Conservation (phyloP, 306 rosid species). For the Psophocarpus tetragonolobus region DNA sequence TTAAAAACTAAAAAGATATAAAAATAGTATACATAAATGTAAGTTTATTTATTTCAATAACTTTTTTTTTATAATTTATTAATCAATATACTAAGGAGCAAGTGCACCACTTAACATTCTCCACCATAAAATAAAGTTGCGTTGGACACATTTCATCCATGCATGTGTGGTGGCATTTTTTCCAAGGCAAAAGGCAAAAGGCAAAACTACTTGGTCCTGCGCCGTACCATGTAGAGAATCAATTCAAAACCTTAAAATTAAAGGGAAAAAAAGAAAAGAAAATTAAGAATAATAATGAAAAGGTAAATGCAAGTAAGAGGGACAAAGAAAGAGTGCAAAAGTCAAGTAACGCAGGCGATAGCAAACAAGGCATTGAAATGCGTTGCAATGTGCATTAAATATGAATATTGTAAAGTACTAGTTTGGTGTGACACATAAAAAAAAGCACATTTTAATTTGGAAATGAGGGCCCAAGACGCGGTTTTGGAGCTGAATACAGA, state of each 20-base stretch:
- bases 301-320: background rate
- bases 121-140: slow-evolving; percentile 6
- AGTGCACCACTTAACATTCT: too few relatives aligned
- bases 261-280: background rate
- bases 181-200: slow-evolving; percentile 35
- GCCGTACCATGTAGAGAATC: slow-evolving; percentile 42
- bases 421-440: slow-evolving; percentile 25
- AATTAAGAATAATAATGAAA: background rate
- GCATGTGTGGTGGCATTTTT: slow-evolving; percentile 43
- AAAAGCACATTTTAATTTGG: slow-evolving; percentile 25
- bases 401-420: background rate
- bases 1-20: too few relatives aligned
- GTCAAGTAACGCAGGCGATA: slow-evolving; percentile 62
- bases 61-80: too few relatives aligned
- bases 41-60: too few relatives aligned
- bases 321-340: slow-evolving; percentile 41
- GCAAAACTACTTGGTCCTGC: background rate
- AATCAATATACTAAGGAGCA: too few relatives aligned
- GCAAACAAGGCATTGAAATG: slow-evolving; percentile 46
- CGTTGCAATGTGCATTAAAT: slow-evolving; percentile 7
- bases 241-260: slow-evolving; percentile 36
- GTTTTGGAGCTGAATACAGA: slow-evolving; percentile 70
- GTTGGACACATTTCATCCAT: slow-evolving; percentile 24
- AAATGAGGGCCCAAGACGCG: slow-evolving; percentile 61
- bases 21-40: too few relatives aligned